A percentile compares a stretch with the other conserved stretches of the same genome.
These are phyloP conservation scores for Spinacia oleracea DNA, from an alignment of 179 eudicot genomes.

Conservation along the genomic window DNA sequence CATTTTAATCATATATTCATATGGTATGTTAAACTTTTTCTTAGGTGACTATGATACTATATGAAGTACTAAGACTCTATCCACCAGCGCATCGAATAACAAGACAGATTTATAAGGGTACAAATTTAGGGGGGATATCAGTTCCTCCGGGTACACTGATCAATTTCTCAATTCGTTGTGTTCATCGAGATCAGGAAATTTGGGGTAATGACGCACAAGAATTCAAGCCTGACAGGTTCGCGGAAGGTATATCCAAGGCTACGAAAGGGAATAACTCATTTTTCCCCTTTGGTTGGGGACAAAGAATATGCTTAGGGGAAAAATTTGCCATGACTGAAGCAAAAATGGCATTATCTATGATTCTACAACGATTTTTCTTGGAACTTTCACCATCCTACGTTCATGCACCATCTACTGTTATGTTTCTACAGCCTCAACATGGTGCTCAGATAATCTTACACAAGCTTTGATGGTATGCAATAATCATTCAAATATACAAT, in stretches of 20 bases:
- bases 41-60: conserved; percentile 36
- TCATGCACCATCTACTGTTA: too few relatives aligned
- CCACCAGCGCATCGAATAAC: conserved; percentile 21
- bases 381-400: too few relatives aligned
- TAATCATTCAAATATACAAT: too few relatives aligned
- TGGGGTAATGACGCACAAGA: conserved; percentile 38
- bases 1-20: background rate
- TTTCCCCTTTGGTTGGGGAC: conserved; percentile 36
- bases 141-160: conserved; percentile 26
- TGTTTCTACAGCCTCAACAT: too few relatives aligned
- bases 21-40: background rate
- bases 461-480: conserved; percentile 6
- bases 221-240: conserved; percentile 34
- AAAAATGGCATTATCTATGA: conserved; percentile 32
- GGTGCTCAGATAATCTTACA: too few relatives aligned
- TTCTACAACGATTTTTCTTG: conserved; percentile 33
- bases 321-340: conserved; percentile 31
- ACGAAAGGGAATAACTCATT: conserved; percentile 28
- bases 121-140: conserved; percentile 27
- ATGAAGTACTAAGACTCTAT: conserved; percentile 35
- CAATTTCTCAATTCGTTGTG: conserved; percentile 1
- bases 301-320: conserved; percentile 34
- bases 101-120: conserved; percentile 21
- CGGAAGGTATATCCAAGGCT: conserved; percentile 35
- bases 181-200: conserved; percentile 22